Percentiles rank a stretch among this genome's conserved stretches.
These are phyloP conservation scores for Phytopythium aichiense DNA, from an alignment of 352 stramenopile species.

Conservation along the genomic window DNA sequence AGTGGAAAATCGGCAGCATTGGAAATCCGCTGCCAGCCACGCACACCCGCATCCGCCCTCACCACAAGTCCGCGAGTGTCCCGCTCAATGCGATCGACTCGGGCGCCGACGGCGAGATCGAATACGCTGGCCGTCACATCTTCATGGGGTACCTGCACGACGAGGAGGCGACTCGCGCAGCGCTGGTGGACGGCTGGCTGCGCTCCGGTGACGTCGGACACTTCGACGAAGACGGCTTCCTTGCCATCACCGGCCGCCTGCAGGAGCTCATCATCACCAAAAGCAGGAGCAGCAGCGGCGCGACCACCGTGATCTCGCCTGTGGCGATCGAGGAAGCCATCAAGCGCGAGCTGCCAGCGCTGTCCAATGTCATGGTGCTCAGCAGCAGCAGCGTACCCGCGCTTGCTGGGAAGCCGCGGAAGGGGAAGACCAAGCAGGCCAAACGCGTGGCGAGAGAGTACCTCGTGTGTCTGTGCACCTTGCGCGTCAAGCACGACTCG, in stretches of 20 bases:
- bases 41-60: slow-evolving; percentile 39
- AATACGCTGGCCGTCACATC: slow-evolving; percentile 63
- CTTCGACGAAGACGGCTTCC: slow-evolving; percentile 86
- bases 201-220: slow-evolving; percentile 87
- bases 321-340: slow-evolving; percentile 86
- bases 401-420: background rate
- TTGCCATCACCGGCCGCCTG: slow-evolving; percentile 90
- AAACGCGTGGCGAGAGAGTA: slow-evolving; percentile 55
- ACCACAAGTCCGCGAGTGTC: background rate
- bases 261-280: slow-evolving; percentile 95
- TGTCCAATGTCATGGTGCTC: slow-evolving; percentile 86
- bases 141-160: slow-evolving; percentile 76
- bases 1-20: slow-evolving; percentile 87
- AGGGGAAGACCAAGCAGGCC: background rate
- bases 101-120: slow-evolving; percentile 41
- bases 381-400: slow-evolving; percentile 1
- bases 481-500: slow-evolving; percentile 62
- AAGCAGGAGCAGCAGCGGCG: slow-evolving; percentile 79
- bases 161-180: slow-evolving; percentile 47
- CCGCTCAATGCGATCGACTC: slow-evolving; percentile 3
- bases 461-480: slow-evolving; percentile 83
- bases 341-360: slow-evolving; percentile 69
- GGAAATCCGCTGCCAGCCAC: slow-evolving; percentile 59
- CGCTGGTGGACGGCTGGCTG: slow-evolving; percentile 83
- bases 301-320: slow-evolving; percentile 50